Percentiles rank a stretch among this genome's conserved stretches.
Conservation (phyloP, 768 basidiomycete genomes). For the Coprinopsis strossmayeri region DNA sequence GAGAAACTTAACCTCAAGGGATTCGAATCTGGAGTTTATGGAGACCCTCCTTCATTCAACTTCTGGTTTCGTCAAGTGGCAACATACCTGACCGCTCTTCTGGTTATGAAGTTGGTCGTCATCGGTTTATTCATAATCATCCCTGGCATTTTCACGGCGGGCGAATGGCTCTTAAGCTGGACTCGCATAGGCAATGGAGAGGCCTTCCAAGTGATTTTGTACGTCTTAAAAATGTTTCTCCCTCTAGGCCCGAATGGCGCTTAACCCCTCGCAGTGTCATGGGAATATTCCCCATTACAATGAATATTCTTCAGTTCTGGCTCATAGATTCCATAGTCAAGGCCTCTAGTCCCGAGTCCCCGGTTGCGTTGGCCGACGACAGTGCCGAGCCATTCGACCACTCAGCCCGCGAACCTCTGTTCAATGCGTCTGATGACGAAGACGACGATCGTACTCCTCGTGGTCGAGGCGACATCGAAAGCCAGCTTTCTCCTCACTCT, state of each 20-base stretch:
- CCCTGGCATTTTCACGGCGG: constrained; percentile 65
- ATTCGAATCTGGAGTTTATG: constrained; percentile 85
- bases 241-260: too few species aligned
- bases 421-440: constrained; percentile 47
- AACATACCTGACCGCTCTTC: constrained; percentile 76
- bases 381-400: constrained; percentile 28
- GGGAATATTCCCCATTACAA: constrained; percentile 85
- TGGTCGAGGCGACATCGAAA: constrained; percentile 38
- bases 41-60: constrained; percentile 66
- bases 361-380: constrained; percentile 33
- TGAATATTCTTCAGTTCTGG: constrained; percentile 93
- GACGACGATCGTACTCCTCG: constrained; percentile 41
- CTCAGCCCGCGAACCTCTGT: constrained; percentile 57
- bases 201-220: constrained; percentile 76
- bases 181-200: constrained; percentile 56
- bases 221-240: too few species aligned
- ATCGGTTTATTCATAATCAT: constrained; percentile 65
- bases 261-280: too few species aligned
- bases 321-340: constrained; percentile 92
- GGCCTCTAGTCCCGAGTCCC: constrained; percentile 36
- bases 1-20: constrained; percentile 64
- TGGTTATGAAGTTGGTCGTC: constrained; percentile 90
- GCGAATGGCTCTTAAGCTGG: constrained; percentile 87
- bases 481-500: constrained; percentile 30
- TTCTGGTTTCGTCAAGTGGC: constrained; percentile 76